Base-by-base conservation (phyloP, 1,139 yeast species). In the Entelexis sorbosivorans region DNA sequence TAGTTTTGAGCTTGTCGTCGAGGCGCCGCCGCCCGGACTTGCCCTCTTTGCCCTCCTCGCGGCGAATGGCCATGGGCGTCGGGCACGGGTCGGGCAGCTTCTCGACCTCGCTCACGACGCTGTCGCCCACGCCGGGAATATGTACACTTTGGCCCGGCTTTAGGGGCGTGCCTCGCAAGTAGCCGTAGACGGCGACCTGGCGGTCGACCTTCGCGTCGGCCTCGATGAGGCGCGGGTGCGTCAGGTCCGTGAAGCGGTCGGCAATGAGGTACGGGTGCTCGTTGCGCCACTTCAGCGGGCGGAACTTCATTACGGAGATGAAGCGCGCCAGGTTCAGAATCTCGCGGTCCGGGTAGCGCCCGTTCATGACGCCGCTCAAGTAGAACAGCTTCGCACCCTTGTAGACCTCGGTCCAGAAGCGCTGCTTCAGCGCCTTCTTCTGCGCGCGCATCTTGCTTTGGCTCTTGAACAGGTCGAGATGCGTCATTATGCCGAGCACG, bases 381-480 rank as follows among this genome's bases (percentile, higher is more conserved):
- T 91, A 89, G 65, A 93, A 93, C 39, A 93, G 73, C 66, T 93
- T 93, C 29, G 99, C 98, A 59, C 99, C 99, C 66, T 85, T 95
- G 66, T 93, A 93, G 44, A 93, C 97, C 69, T 93, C 99, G 1
- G 98, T 93, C 98, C 99, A 93, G 68, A 93, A 87, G 65, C 99
- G 76, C 64, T 86, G 88, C 69, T 93, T 93, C 62, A 93, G 77
- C 59, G 89, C 77, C 66, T 91, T 93, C 69, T 93, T 93, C 0
- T 96, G 79, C 0, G 95, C 86, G 64, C 97, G 78, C 66, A 91
- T 75, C 0, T 96, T 87, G 16, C 94, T 77, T 54, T 84, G 95
- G 16, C 86, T 82, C 65, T 84, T 88, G 74, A 93, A 93, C 54
- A 93, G 73, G 68, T 93, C 99, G 64, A 93, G 75, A 71, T 93